Evolutionary conservation across 2,329 filamentous ascomycete genomes (phyloP).

Genomic region (Neonectria coccinea): DNA sequence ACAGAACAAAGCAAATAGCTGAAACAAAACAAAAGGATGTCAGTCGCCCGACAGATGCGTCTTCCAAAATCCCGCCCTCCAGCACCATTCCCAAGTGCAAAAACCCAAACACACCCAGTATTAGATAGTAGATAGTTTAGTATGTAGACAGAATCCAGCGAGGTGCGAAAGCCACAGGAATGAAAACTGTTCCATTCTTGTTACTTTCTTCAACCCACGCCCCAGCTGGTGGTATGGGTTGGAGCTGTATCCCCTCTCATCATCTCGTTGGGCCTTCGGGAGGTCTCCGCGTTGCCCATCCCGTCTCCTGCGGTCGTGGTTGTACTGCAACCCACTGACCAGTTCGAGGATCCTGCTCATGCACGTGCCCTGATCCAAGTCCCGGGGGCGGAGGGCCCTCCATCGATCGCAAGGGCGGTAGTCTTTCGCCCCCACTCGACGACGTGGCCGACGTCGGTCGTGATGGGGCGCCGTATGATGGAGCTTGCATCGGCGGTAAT

Average conservation of each 20-base stretch:
- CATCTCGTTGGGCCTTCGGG: constrained; percentile 36
- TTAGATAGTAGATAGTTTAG: constrained; percentile 39
- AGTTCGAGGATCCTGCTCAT: constrained; percentile 52
- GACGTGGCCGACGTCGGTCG: constrained; percentile 55
- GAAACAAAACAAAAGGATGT: constrained; percentile 35
- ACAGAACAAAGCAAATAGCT: constrained; percentile 2
- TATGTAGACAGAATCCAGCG: constrained; percentile 11
- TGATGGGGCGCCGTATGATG: constrained; percentile 52
- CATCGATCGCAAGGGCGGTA: constrained; percentile 62
- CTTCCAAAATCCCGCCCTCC: constrained; percentile 43
- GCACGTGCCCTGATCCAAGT: constrained; percentile 43
- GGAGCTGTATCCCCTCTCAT: constrained; percentile 7
- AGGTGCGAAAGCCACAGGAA: neutral
- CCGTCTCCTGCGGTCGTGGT: constrained; percentile 49
- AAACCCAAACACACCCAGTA: constrained; percentile 38
- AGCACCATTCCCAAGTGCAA: constrained; percentile 30
- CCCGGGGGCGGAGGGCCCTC: constrained; percentile 50
- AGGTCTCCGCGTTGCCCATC: constrained; percentile 52
- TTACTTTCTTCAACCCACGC: neutral
- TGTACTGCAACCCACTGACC: constrained; percentile 53
- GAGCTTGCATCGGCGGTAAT: constrained; percentile 57
- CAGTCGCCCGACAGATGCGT: constrained; percentile 47
- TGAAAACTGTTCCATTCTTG: neutral
- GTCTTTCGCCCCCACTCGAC: constrained; percentile 55
- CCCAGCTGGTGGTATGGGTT: constrained; percentile 12